Conservation (phyloP, 495 filamentous ascomycete genomes). For the Massariosphaeria phaeospora region DNA sequence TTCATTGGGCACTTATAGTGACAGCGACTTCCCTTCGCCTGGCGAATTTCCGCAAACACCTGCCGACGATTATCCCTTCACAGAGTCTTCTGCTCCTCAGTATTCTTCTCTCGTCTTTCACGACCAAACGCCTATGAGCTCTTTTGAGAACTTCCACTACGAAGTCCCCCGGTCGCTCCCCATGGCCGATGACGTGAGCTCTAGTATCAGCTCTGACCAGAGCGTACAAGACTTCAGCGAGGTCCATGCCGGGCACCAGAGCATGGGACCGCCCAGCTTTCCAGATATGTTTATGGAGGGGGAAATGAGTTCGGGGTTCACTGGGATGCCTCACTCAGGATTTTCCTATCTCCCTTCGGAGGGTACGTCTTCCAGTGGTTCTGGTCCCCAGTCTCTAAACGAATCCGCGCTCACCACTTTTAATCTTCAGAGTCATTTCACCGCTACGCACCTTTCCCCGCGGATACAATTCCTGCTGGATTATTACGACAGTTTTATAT, state of each 20-base stretch:
- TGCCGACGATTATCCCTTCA: conserved; percentile 34
- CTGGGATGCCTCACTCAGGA: conserved; percentile 30
- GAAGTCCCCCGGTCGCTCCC: conserved; percentile 32
- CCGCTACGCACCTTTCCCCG: conserved; percentile 42
- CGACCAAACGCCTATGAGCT: conserved; percentile 30
- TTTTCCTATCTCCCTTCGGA: conserved; percentile 29
- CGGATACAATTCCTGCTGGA: conserved; percentile 60
- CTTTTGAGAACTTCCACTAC: conserved; percentile 29
- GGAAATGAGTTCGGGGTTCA: conserved; percentile 22
- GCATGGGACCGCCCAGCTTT: conserved; percentile 21
- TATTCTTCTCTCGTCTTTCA: conserved; percentile 25
- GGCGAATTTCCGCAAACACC: conserved; percentile 43
- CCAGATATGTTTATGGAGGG: conserved; percentile 30
- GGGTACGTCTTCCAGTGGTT: conserved; percentile 36
- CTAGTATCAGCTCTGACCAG: conserved; percentile 40
- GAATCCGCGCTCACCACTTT: conserved; percentile 34
- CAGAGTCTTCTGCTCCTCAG: conserved; percentile 30
- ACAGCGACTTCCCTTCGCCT: conserved; percentile 45
- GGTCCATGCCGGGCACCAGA: conserved; percentile 15
- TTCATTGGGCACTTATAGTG: conserved; percentile 45
- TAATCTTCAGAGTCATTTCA: conserved; percentile 31
- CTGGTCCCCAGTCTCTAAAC: conserved; percentile 23
- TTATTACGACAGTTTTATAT: conserved; percentile 84
- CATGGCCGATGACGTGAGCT: conserved; percentile 38
- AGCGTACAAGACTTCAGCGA: conserved; percentile 36